Percentiles rank a stretch among this genome's conserved stretches.
phyloP scores from a whole-genome alignment of 495 filamentous ascomycete species.

The Penicillium coprophilum region DNA sequence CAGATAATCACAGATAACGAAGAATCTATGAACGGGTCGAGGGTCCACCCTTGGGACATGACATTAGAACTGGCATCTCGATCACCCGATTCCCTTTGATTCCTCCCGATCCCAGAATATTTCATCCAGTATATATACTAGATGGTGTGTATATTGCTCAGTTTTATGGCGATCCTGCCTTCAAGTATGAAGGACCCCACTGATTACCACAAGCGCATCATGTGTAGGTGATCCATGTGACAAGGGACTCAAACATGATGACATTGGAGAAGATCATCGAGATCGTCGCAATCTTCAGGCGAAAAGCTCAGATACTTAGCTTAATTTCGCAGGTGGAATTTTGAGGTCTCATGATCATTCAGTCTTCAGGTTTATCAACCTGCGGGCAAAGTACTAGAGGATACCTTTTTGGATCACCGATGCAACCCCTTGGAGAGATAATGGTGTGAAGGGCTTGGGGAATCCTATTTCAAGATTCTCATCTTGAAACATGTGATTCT shows the following conservation, averaged over 20 bases:
- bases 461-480: neutral
- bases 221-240: slow-evolving; percentile 13
- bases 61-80: slow-evolving; percentile 1
- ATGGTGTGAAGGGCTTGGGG: slow-evolving; percentile 1
- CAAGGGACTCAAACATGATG: neutral
- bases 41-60: neutral
- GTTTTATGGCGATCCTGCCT: slow-evolving; percentile 6
- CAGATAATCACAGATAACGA: neutral
- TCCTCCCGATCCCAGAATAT: neutral
- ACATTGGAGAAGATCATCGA: slow-evolving; percentile 11
- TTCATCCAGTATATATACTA: slow-evolving; percentile 7
- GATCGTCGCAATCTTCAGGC: slow-evolving; percentile 9
- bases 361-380: neutral
- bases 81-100: neutral
- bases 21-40: neutral
- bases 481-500: slow-evolving; percentile 13
- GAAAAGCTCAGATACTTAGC: slow-evolving; percentile 2
- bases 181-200: neutral
- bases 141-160: slow-evolving; percentile 1
- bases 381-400: neutral
- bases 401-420: neutral
- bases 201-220: slow-evolving; percentile 2
- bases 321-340: neutral
- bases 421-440: slow-evolving; percentile 8
- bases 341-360: slow-evolving; percentile 8